Evolutionary conservation across 1,284 basidiomycete genomes (phyloP), one percentile per base, ranked within the genome.

Genomic region (Fomitiporia mediterranea): DNA sequence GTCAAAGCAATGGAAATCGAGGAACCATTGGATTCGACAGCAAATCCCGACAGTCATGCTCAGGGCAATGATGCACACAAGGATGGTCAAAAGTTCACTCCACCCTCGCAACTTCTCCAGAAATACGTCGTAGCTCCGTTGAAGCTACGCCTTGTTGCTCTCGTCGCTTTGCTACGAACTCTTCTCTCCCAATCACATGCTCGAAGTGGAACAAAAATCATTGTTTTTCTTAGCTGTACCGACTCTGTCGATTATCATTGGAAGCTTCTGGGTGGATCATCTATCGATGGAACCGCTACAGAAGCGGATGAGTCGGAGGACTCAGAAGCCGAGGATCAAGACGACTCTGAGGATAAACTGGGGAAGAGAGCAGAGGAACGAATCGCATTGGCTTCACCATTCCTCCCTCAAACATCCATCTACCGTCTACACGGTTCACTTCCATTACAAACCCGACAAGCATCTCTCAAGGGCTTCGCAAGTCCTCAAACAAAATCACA

Each of bases 221-320:
- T 99, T 53, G 94, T 99, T 4, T 99, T 99, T 71, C 75, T 99
- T 59, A 94, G 89, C 64, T 98, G 94, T 64, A 99, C 94, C 2
- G 95, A 98, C 69, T 93, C 94, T 1, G 97, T 99, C 32, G 96
- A 99, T 69, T 98, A 94, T 67, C 94, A 98, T 68, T 99, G 92
- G 90, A 81, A 81, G 47, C 76, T 98, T n/a, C 72, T 99, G 0
- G 90, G 88, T 1, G 83, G 85, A 1, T 78, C 90, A 19, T 69
- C 72, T 7, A 96, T 98, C 91, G 82, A 78, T 8, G 75, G 67
- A 1, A 66, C 67, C 2, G 65, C 68, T 34, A 66, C 65, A 19
- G n/a, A 4, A 9, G 21, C 40, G 0, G 71, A 73, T 11, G 70
- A 66, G 13, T 68, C 70, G 5, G 40, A 32, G 30, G 67, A 60